Conservation (phyloP, 352 stramenopile genomes). For the Phytophthora pistaciae region DNA sequence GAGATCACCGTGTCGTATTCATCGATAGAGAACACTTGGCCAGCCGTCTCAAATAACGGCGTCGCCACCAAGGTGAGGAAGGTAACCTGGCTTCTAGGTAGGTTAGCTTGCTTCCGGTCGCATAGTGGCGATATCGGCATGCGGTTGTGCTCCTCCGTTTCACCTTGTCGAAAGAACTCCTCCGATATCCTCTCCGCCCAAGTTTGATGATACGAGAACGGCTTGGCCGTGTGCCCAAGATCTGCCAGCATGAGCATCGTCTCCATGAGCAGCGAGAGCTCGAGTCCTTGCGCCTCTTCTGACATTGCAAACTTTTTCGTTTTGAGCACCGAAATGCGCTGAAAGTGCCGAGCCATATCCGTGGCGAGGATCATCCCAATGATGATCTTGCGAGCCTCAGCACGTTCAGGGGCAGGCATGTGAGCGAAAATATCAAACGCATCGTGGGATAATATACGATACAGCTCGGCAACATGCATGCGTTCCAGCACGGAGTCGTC, state of each 20-base stretch:
- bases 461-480: slow-evolving; percentile 78
- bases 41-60: slow-evolving; percentile 70
- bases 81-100: slow-evolving; percentile 69
- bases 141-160: slow-evolving; percentile 63
- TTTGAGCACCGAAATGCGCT: slow-evolving; percentile 77
- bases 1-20: slow-evolving; percentile 64
- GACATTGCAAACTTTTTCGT: slow-evolving; percentile 68
- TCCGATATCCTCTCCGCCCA: slow-evolving; percentile 76
- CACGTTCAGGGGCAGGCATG: slow-evolving; percentile 41
- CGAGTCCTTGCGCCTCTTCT: slow-evolving; percentile 54
- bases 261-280: slow-evolving; percentile 77
- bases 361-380: slow-evolving; percentile 86
- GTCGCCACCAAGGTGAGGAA: slow-evolving; percentile 73
- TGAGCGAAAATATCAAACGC: slow-evolving; percentile 72
- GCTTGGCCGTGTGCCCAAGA: slow-evolving; percentile 72
- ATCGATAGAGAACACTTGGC: slow-evolving; percentile 69
- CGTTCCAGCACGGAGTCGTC: slow-evolving; percentile 90
- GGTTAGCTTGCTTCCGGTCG: slow-evolving; percentile 64
- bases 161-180: slow-evolving; percentile 75
- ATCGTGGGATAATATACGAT: slow-evolving; percentile 67
- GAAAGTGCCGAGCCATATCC: slow-evolving; percentile 78
- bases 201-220: slow-evolving; percentile 65
- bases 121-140: slow-evolving; percentile 69
- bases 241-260: slow-evolving; percentile 79
- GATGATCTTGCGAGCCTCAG: slow-evolving; percentile 68